Conservation (phyloP, 495 filamentous ascomycete genomes). For the Usnea hakonensis region DNA sequence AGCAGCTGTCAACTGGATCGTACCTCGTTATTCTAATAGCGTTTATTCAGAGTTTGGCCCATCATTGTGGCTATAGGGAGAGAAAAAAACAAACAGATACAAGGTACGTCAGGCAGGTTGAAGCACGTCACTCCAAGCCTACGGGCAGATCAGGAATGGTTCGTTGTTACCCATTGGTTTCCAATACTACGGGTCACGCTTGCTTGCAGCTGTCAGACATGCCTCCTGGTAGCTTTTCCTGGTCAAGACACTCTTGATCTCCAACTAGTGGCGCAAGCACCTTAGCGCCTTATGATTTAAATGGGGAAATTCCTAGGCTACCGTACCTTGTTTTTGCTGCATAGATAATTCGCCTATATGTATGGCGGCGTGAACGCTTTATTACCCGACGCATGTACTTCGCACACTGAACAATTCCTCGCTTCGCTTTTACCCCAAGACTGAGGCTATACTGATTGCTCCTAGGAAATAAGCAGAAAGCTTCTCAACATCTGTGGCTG, state of each 20-base stretch:
- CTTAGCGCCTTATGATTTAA: background rate
- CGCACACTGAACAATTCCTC: background rate
- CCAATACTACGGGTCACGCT: constrained; percentile 3
- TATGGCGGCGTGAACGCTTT: background rate
- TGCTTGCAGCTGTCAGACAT: constrained; percentile 17
- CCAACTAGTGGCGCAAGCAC: constrained; percentile 6
- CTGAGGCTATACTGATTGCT: background rate
- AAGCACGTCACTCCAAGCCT: constrained; percentile 1
- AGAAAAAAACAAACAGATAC: background rate
- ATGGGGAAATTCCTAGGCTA: background rate
- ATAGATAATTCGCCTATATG: background rate
- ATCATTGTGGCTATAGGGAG: background rate
- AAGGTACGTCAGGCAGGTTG: background rate
- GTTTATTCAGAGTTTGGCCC: background rate
- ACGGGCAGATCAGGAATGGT: constrained; percentile 4
- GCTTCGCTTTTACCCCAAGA: background rate
- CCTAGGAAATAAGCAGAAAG: background rate
- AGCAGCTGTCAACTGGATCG: constrained; percentile 9
- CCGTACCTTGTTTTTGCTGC: background rate
- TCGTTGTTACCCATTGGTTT: constrained; percentile 8
- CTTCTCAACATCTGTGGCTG: background rate
- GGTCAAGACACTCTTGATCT: constrained; percentile 7
- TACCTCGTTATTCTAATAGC: background rate
- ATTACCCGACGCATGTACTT: background rate
- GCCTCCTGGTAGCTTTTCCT: constrained; percentile 7